Conservation (phyloP, 179 eudicot genomes). For the Beta corolliflora region DNA sequence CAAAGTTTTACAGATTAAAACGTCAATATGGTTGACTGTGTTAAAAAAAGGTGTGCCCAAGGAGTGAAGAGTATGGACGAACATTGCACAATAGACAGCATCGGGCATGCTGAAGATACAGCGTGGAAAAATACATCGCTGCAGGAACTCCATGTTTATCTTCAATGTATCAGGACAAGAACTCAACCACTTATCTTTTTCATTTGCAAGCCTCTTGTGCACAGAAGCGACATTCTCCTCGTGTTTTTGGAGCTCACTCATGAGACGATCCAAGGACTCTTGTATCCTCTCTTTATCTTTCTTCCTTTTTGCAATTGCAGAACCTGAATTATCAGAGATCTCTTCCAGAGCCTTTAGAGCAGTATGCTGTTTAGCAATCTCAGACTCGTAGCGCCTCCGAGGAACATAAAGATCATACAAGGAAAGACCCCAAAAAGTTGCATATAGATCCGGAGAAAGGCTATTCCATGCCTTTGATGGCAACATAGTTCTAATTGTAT, state of each 20-base stretch:
- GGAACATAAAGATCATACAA: slow-evolving; percentile 97
- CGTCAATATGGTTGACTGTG: slow-evolving; percentile 97
- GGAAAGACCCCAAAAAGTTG: slow-evolving; percentile 97
- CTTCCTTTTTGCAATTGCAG: slow-evolving; percentile 95
- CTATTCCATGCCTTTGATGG: slow-evolving; percentile 99
- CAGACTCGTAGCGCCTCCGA: slow-evolving; percentile 87
- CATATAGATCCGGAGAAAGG: slow-evolving; percentile 95
- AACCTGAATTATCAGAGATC: slow-evolving; percentile 91
- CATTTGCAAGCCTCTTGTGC: slow-evolving; percentile 79
- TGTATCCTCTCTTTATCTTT: slow-evolving; percentile 98
- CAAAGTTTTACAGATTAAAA: slow-evolving; percentile 90
- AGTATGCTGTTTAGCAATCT: slow-evolving; percentile 85
- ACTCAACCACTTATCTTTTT: slow-evolving; percentile 96
- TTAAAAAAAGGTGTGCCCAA: slow-evolving; percentile 95
- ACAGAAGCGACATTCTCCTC: slow-evolving; percentile 91
- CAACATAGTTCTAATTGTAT: slow-evolving; percentile 74
- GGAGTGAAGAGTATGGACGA: slow-evolving; percentile 97
- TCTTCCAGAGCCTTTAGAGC: slow-evolving; percentile 96
- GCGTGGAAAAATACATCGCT: slow-evolving; percentile 98
- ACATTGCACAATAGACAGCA: slow-evolving; percentile 96
- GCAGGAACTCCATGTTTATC: slow-evolving; percentile 97
- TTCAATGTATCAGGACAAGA: slow-evolving; percentile 96
- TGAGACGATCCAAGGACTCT: slow-evolving; percentile 87
- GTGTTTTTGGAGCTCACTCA: slow-evolving; percentile 82
- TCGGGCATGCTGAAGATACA: slow-evolving; percentile 98